Conservation (phyloP, 1,284 basidiomycete species). For the Heterobasidion annosum region DNA sequence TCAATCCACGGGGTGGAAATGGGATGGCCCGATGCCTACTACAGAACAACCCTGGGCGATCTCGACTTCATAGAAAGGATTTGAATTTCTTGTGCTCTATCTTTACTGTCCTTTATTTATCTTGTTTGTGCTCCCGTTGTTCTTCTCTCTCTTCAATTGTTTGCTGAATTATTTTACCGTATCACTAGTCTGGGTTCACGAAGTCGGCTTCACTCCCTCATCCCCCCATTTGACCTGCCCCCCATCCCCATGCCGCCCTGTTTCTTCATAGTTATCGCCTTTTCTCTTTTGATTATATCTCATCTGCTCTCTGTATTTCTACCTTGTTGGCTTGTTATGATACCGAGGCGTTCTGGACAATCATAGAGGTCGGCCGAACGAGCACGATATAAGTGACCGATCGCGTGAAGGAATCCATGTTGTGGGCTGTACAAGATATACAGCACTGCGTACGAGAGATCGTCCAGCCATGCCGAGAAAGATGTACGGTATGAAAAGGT, state of each 20-base stretch:
- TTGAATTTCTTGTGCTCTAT: neutral
- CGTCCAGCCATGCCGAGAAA: no score
- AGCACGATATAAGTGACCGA: no score
- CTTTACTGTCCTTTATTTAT: conserved; percentile 10
- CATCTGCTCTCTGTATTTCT: conserved; percentile 26
- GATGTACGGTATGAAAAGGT: no score
- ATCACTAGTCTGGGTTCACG: conserved; percentile 10
- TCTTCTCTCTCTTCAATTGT: conserved; percentile 15
- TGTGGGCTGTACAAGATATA: no score
- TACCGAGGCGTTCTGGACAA: conserved; percentile 11
- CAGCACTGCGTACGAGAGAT: no score
- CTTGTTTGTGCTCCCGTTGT: conserved; percentile 13
- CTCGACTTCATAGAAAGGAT: conserved; percentile 29
- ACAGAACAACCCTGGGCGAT: conserved; percentile 68
- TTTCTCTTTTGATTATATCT: conserved; percentile 18
- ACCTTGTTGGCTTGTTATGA: conserved; percentile 25
- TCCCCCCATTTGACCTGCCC: conserved; percentile 20
- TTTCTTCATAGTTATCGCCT: neutral
- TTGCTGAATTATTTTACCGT: conserved; percentile 10
- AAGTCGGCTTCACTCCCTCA: conserved; percentile 18
- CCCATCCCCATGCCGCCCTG: conserved; percentile 2
- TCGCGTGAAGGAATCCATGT: no score
- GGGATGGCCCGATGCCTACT: conserved; percentile 55
- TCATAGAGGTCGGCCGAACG: neutral
- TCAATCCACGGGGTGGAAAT: conserved; percentile 56